A percentile compares a stretch with the other conserved stretches of the same genome.
phyloP scores from a whole-genome alignment of 805 yeast genomes.

The Brettanomyces custersianus region DNA sequence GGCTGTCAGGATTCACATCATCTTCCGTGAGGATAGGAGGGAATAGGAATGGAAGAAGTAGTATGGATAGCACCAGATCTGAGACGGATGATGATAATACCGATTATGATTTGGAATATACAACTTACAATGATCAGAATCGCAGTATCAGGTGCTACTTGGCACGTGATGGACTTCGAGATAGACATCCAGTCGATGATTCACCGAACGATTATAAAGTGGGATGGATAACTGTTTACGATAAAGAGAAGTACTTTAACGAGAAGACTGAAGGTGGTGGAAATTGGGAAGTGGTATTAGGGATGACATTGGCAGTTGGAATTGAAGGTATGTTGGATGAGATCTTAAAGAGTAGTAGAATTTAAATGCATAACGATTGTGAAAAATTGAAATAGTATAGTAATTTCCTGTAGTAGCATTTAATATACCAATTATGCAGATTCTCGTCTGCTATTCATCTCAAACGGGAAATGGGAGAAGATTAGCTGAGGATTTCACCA shows the following conservation, averaged over 20 bases:
- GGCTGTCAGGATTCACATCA: conserved; percentile 3
- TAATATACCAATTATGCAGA: background rate
- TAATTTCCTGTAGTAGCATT: too few species aligned
- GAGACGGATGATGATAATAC: conserved; percentile 10
- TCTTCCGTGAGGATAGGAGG: too few species aligned
- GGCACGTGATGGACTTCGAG: conserved; percentile 50
- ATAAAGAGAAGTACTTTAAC: conserved; percentile 28
- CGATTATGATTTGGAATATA: conserved; percentile 10
- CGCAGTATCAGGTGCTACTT: conserved; percentile 21
- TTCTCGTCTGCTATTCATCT: conserved; percentile 67
- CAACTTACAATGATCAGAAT: conserved; percentile 11
- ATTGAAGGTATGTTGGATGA: conserved; percentile 20
- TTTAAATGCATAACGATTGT: background rate
- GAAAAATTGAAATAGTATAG: background rate
- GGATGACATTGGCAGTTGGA: conserved; percentile 45
- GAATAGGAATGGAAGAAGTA: background rate
- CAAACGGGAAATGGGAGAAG: conserved; percentile 96
- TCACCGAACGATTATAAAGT: conserved; percentile 49
- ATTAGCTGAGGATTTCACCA: conserved; percentile 37
- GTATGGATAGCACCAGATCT: background rate
- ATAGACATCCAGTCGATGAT: conserved; percentile 46
- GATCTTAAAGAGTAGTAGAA: background rate
- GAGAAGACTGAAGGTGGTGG: conserved; percentile 31
- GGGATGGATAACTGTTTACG: conserved; percentile 60
- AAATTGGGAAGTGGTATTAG: conserved; percentile 46